phyloP scores from a whole-genome alignment of 2,329 filamentous ascomycete species.

The Ophiostoma sp. region DNA sequence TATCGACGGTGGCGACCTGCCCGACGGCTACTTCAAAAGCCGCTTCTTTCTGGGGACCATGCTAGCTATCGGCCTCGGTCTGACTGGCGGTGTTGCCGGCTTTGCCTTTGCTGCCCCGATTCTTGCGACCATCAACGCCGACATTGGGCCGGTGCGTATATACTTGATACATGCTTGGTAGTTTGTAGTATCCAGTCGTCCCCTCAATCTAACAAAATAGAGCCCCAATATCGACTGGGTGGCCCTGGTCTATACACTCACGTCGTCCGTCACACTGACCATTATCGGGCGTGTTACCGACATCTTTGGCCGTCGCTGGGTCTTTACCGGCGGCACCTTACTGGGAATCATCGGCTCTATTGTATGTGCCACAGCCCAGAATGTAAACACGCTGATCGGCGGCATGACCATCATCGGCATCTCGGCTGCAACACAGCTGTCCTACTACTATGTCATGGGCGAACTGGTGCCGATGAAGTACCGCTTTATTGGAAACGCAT shows the following conservation, averaged over 20 bases:
- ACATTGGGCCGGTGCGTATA: conserved; percentile 21
- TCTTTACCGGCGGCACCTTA: conserved; percentile 31
- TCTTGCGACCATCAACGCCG: conserved; percentile 23
- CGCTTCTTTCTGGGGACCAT: conserved; percentile 19
- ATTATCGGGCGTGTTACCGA: conserved; percentile 32
- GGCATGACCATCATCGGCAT: conserved; percentile 38
- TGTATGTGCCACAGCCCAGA: conserved; percentile 36
- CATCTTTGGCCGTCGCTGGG: conserved; percentile 32
- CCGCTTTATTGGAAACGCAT: conserved; percentile 34
- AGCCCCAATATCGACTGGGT: conserved; percentile 32
- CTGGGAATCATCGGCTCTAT: conserved; percentile 37
- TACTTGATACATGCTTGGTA: not conserved
- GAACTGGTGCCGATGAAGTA: conserved; percentile 39
- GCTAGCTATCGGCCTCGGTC: conserved; percentile 25
- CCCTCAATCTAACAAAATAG: not conserved
- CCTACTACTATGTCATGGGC: conserved; percentile 36
- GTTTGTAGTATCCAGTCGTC: too few species aligned
- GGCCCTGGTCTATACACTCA: conserved; percentile 32
- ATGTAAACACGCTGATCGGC: conserved; percentile 36
- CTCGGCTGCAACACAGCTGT: conserved; percentile 36
- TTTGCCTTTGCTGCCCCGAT: conserved; percentile 30
- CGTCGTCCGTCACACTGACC: conserved; percentile 30
- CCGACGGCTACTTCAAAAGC: not conserved
- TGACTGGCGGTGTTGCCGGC: conserved; percentile 32
- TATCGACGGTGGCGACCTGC: not conserved